Conservation (phyloP, 139 green algal species). For the Closterium sp. region DNA sequence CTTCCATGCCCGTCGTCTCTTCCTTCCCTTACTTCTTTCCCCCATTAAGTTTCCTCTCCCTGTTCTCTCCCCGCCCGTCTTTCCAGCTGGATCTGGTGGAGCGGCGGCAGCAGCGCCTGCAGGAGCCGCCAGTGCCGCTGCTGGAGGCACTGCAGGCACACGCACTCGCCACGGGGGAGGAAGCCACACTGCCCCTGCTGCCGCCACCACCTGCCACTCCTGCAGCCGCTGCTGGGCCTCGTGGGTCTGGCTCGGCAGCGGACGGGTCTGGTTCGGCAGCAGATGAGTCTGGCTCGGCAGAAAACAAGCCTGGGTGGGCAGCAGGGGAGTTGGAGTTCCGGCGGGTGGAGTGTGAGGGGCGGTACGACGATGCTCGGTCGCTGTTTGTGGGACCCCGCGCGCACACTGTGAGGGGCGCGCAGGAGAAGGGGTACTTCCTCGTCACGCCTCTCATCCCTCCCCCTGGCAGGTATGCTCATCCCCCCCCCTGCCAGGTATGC, state of each 20-base stretch:
- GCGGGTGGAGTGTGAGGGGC: slow-evolving; percentile 54
- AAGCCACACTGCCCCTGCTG: neutral
- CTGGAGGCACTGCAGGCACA: neutral
- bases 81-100: slow-evolving; percentile 53
- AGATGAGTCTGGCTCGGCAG: neutral
- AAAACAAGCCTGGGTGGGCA: neutral
- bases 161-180: neutral
- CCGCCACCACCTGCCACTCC: neutral
- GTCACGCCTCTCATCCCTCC: slow-evolving; percentile 52
- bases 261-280: no score
- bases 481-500: neutral
- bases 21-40: no score
- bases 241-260: neutral
- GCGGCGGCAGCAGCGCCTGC: slow-evolving; percentile 29
- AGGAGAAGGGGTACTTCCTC: slow-evolving; percentile 61
- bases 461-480: neutral
- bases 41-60: no score
- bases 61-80: neutral
- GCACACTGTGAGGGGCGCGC: slow-evolving; percentile 49
- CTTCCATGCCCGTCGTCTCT: no score
- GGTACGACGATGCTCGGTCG: slow-evolving; percentile 58
- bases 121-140: slow-evolving; percentile 51
- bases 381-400: slow-evolving; percentile 72
- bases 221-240: neutral
- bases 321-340: slow-evolving; percentile 51